Evolutionary conservation across 208 protist genomes (phyloP), one percentile per base, ranked within the genome.

Genomic region (Porcisia hertigi): DNA sequence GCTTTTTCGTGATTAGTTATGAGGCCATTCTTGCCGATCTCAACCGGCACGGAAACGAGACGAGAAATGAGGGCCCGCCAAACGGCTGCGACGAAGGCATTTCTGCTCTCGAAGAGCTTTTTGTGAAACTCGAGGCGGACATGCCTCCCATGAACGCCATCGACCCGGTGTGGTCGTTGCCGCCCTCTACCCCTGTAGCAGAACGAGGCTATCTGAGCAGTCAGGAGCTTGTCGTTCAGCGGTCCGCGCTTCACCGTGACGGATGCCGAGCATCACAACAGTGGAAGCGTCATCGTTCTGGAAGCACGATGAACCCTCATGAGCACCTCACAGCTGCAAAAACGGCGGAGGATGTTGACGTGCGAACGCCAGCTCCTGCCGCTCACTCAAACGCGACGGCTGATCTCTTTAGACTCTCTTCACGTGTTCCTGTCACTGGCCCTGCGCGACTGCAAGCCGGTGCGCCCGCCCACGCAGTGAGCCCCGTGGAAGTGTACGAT

Each of bases 61-160:
- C 30, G 41, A 62, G 59, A 62, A 67, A 58, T 18, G 76, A 80
- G 20, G 71, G 71, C 12, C 20, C 7, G 59, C 7, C 14, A 60
- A 64, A 52, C 2, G 76, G 18, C 14, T 34, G n/a, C 8, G 45
- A 16, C 18, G 64, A n/a, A 11, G 9, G 49, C 5, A 0, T 54
- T 3, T 54, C 70, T 3, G 62, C 63, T 18, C 70, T 80, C 41
- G 76, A 80, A 41, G 59, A 64, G 30, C 55, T 81, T 16, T 81
- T 81, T 9, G 41, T 49, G 20, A 12, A 64, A 1, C 64, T 81
- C 49, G 76, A 81, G 41, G 76, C 62, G 4, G 76, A 81, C 52
- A 4, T 76, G 11, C 55, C 69, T 7, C 16, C 3, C 2, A 1
- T 58, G 14, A 39, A 34, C 1, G 18, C 25, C 7, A 67, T 58